Conservation (phyloP, 1,139 yeast species). For the Taphrina deformans region DNA sequence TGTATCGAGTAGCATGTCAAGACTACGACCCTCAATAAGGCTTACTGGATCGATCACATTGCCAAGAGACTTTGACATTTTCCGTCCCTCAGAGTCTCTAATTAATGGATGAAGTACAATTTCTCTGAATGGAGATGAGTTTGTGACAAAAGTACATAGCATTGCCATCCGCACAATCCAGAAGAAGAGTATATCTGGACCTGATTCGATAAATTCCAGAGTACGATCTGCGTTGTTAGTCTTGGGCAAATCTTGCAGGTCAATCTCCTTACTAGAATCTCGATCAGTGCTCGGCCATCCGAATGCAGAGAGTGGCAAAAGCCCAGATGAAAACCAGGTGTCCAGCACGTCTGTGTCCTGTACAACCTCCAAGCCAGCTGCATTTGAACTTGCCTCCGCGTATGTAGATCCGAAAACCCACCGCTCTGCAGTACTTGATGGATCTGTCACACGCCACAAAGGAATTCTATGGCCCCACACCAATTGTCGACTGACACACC, state of each 20-base stretch:
- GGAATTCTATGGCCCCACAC: slow-evolving; percentile 37
- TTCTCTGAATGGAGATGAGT: slow-evolving; percentile 34
- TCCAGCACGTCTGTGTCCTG: slow-evolving; percentile 37
- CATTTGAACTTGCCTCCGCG: slow-evolving; percentile 21
- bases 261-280: background rate
- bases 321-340: slow-evolving; percentile 37
- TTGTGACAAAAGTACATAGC: slow-evolving; percentile 35
- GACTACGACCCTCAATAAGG: slow-evolving; percentile 31
- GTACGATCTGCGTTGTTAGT: background rate
- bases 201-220: slow-evolving; percentile 36
- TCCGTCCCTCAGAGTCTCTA: slow-evolving; percentile 36
- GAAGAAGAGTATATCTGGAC: slow-evolving; percentile 36
- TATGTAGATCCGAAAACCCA: slow-evolving; percentile 34
- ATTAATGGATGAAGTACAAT: slow-evolving; percentile 36
- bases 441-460: slow-evolving; percentile 15
- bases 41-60: slow-evolving; percentile 36
- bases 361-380: slow-evolving; percentile 23
- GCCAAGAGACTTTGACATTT: slow-evolving; percentile 37
- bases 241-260: too few relatives aligned
- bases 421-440: background rate
- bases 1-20: slow-evolving; percentile 4
- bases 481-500: slow-evolving; percentile 37
- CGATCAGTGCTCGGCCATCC: slow-evolving; percentile 50
- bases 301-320: slow-evolving; percentile 36
- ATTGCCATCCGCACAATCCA: slow-evolving; percentile 38